Conservation (phyloP, 345 rosid genomes). For the Alliaria petiolata region DNA sequence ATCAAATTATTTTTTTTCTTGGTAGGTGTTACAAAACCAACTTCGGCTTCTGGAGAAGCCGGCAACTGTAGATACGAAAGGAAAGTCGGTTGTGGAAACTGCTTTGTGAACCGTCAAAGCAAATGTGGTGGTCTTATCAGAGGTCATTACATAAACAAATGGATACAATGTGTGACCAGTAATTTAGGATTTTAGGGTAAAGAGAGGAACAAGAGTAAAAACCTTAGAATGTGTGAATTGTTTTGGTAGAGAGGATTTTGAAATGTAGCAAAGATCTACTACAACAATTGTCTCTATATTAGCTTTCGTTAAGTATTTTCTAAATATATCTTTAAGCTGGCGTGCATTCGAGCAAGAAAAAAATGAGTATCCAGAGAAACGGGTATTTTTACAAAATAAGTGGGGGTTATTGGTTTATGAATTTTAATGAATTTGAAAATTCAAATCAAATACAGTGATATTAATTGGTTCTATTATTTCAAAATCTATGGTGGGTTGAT, state of each 20-base stretch:
- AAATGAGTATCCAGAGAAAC: too few species aligned
- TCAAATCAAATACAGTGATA: too few species aligned
- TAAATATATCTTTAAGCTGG: too few species aligned
- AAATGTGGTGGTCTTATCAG: background rate
- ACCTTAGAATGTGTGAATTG: background rate
- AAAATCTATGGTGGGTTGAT: too few species aligned
- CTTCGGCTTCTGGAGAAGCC: conserved; percentile 11
- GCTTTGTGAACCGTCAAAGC: conserved; percentile 4
- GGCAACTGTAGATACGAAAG: conserved; percentile 14
- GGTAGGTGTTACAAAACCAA: conserved; percentile 21
- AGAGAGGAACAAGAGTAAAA: conserved; percentile 5
- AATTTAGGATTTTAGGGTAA: background rate
- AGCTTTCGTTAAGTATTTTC: too few species aligned
- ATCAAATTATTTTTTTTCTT: background rate
- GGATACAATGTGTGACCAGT: background rate
- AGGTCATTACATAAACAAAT: background rate
- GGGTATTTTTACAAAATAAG: too few species aligned
- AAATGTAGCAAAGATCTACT: background rate
- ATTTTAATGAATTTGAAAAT: too few species aligned
- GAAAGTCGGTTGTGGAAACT: conserved; percentile 20
- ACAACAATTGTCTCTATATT: too few species aligned
- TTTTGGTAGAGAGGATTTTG: background rate
- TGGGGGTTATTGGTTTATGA: too few species aligned
- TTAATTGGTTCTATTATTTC: too few species aligned
- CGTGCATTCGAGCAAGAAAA: too few species aligned